Evolutionary conservation across 305 asterid species (phyloP), one percentile per base, ranked within the genome.

Genomic region (Fraxinus angustifolia): DNA sequence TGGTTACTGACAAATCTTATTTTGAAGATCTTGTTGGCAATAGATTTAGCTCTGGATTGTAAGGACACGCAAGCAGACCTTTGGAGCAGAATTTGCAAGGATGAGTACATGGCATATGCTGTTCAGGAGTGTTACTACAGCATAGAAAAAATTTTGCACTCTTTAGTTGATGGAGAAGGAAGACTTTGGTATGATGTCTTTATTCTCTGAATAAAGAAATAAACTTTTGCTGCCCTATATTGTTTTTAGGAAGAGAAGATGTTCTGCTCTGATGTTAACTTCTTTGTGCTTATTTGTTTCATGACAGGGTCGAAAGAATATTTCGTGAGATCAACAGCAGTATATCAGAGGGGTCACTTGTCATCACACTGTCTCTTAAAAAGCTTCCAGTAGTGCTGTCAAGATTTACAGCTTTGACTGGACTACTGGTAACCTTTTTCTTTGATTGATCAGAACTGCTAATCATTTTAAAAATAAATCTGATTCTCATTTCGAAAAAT

Each of bases 31-130:
- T 88, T 94, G 85, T 87, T 94, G 90, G 98, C 98, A 50, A 86
- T 96, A 76, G 99, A 96, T 88, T 94, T 94, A 82, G 99, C 99
- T 83, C 85, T 93, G 93, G 99, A 96, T 82, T 96, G 98, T 92
- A 92, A 94, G 91, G 99, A 96, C 85, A 88, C 93, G 28, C 99
- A 96, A 83, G 87, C 82, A 77, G 98, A 94, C 84, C 97, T 96
- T 74, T 96, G 99, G 99, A 87, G 80, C 83, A 92, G 98, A 88
- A 91, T 96, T 86, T 35, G 91, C 87, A 91, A 91, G 91, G 99
- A 96, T 86, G 97, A 96, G 79, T 96, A 96, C 88, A 94, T 96
- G 99, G 97, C 97, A 72, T 96, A 94, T 86, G 98, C 99, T 82
- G 98, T 96, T 78, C 94, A 89, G 87, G 99, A 96, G 89, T 96